Conservation (phyloP, 108 stramenopile species). For the Skeletonema menzelii region DNA sequence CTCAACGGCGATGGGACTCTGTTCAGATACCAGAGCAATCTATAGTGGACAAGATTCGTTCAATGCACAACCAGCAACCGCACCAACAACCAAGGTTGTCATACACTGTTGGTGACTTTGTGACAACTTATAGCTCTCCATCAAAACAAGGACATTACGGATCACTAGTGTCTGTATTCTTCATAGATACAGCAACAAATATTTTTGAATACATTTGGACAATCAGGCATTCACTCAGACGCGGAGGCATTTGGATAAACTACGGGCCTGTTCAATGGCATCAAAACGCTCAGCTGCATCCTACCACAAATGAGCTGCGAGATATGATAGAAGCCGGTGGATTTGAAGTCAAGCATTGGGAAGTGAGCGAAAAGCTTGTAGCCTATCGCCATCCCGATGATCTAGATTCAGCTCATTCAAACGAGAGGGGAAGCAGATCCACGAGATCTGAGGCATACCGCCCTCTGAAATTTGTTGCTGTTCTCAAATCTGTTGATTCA, state of each 20-base stretch:
- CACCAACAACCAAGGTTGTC: conserved; percentile 52
- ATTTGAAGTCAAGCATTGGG: conserved; percentile 65
- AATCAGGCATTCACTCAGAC: conserved; percentile 38
- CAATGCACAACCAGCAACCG: not conserved
- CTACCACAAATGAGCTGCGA: conserved; percentile 69
- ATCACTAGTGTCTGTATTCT: conserved; percentile 77
- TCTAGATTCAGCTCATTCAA: not conserved
- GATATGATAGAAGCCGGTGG: conserved; percentile 56
- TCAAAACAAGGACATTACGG: conserved; percentile 44
- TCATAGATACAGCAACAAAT: conserved; percentile 86
- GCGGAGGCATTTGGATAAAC: conserved; percentile 77
- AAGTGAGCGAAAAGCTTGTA: conserved; percentile 53
- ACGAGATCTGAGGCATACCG: conserved; percentile 71
- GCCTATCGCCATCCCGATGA: conserved; percentile 67
- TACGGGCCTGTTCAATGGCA: conserved; percentile 90
- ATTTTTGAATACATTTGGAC: conserved; percentile 64
- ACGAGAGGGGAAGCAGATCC: conserved; percentile 22
- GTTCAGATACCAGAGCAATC: conserved; percentile 53
- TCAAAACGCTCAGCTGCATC: conserved; percentile 61
- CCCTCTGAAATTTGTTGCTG: conserved; percentile 49
- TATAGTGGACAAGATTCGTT: not conserved
- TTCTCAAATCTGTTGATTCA: not conserved
- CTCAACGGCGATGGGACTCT: conserved; percentile 56
- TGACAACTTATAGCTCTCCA: conserved; percentile 38
- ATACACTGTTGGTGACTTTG: conserved; percentile 82